Evolutionary conservation across 108 stramenopile species (phyloP).

Genomic region (Ochromonas danica): DNA sequence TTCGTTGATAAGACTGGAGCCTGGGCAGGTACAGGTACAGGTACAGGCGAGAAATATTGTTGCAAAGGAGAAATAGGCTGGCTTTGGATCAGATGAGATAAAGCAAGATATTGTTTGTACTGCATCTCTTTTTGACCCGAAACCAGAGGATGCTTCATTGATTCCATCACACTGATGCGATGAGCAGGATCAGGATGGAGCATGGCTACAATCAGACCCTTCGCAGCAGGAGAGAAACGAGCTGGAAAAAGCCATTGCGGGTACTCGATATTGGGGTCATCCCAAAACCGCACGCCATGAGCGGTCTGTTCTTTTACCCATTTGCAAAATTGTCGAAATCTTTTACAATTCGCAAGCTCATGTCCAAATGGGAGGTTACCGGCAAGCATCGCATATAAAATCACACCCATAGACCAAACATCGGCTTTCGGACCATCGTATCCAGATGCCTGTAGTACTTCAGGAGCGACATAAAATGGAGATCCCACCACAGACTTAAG

Average conservation of each 20-base stretch:
- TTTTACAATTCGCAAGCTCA: slow-evolving; percentile 37
- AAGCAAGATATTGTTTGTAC: too few relatives aligned
- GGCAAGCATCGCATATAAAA: slow-evolving; percentile 59
- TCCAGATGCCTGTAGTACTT: slow-evolving; percentile 60
- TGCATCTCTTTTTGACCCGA: too few relatives aligned
- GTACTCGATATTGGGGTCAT: slow-evolving; percentile 23
- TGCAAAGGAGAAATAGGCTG: too few relatives aligned
- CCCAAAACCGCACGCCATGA: slow-evolving; percentile 5
- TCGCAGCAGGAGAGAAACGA: neutral
- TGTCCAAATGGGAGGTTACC: slow-evolving; percentile 58
- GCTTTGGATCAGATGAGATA: too few relatives aligned
- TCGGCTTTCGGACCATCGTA: slow-evolving; percentile 73
- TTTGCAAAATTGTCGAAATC: slow-evolving; percentile 33
- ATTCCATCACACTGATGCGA: slow-evolving; percentile 35
- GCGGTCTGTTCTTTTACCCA: slow-evolving; percentile 34
- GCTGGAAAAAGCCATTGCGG: slow-evolving; percentile 40
- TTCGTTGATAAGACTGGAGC: too few relatives aligned
- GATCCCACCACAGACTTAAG: slow-evolving; percentile 85
- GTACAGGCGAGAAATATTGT: too few relatives aligned
- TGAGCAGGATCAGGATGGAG: slow-evolving; percentile 40
- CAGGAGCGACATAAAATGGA: slow-evolving; percentile 80
- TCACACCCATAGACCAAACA: slow-evolving; percentile 67
- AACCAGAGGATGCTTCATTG: slow-evolving; percentile 32
- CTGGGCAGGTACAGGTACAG: too few relatives aligned
- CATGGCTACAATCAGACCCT: slow-evolving; percentile 21